These are phyloP conservation scores for Cymodocea nodosa DNA, from an alignment of 116 monocot genomes.

Conservation along the genomic window DNA sequence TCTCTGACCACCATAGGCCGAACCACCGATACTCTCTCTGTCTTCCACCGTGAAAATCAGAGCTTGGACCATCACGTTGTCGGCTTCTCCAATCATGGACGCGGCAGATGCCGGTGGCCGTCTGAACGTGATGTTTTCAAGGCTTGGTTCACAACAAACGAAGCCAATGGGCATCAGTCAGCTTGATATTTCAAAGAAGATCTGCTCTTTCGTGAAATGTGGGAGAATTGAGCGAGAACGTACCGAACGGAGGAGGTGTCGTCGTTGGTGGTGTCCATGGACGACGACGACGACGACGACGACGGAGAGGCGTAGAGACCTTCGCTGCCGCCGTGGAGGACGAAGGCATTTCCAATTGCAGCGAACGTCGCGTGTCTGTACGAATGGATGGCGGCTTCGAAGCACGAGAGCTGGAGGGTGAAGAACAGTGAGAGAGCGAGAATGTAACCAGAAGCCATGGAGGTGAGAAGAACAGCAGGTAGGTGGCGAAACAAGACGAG, in stretches of 20 bases:
- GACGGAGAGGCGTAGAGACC: constrained; percentile 52
- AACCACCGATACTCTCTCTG: constrained; percentile 68
- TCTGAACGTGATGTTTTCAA: constrained; percentile 67
- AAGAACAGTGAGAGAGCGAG: background rate
- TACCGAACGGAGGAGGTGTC: constrained; percentile 70
- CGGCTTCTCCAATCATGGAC: constrained; percentile 21
- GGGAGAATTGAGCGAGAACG: no score
- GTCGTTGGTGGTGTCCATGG: constrained; percentile 4
- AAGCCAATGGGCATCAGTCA: background rate
- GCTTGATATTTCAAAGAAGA: background rate
- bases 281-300: constrained; percentile 5
- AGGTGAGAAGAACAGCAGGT: background rate
- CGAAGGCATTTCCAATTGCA: constrained; percentile 56
- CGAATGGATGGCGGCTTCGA: constrained; percentile 54
- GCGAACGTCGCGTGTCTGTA: constrained; percentile 36
- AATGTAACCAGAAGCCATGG: background rate
- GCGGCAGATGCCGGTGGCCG: constrained; percentile 38
- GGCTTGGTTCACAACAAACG: constrained; percentile 20
- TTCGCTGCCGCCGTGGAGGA: constrained; percentile 77
- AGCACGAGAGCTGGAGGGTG: background rate
- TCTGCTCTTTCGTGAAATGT: no score
- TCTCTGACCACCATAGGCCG: constrained; percentile 82
- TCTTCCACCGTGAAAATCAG: constrained; percentile 83
- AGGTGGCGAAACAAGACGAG: background rate
- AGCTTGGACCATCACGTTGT: constrained; percentile 47